These are phyloP conservation scores for Kregervanrija delftensis DNA, from an alignment of 805 yeast species.

Conservation along the genomic window DNA sequence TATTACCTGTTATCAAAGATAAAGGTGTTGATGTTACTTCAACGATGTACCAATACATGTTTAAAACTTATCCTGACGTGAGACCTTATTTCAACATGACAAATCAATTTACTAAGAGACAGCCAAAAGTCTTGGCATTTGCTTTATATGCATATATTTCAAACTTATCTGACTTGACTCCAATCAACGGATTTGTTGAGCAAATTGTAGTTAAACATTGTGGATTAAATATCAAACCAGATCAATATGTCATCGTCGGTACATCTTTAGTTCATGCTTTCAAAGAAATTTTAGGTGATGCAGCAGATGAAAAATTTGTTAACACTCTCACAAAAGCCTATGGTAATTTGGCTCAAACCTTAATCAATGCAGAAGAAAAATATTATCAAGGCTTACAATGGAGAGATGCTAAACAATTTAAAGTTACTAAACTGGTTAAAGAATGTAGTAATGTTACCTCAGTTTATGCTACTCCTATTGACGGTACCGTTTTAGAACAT, in stretches of 20 bases:
- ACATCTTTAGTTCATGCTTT: slow-evolving; percentile 47
- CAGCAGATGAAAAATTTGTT: slow-evolving; percentile 53
- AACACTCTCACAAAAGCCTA: slow-evolving; percentile 65
- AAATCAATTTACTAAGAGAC: slow-evolving; percentile 47
- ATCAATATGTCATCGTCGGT: slow-evolving; percentile 65
- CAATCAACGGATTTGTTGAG: slow-evolving; percentile 45
- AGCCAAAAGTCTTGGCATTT: slow-evolving; percentile 59
- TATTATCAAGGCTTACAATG: slow-evolving; percentile 40
- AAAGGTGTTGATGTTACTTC: slow-evolving; percentile 50
- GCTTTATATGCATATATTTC: slow-evolving; percentile 57
- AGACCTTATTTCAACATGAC: slow-evolving; percentile 54
- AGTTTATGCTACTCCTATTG: slow-evolving; percentile 41
- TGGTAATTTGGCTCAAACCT: slow-evolving; percentile 50
- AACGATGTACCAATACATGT: slow-evolving; percentile 50
- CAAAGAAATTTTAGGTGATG: slow-evolving; percentile 44
- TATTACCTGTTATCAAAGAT: slow-evolving; percentile 50
- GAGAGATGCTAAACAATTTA: slow-evolving; percentile 53
- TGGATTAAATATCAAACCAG: slow-evolving; percentile 54
- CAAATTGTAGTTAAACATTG: slow-evolving; percentile 61
- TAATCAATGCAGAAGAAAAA: slow-evolving; percentile 48
- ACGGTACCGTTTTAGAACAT: slow-evolving; percentile 24
- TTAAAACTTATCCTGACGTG: slow-evolving; percentile 45
- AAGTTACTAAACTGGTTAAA: slow-evolving; percentile 31
- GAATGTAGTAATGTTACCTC: slow-evolving; percentile 46
- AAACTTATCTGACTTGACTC: slow-evolving; percentile 52